Conservation (phyloP, 78 protist species). For the Dictyostelium intermedium region DNA sequence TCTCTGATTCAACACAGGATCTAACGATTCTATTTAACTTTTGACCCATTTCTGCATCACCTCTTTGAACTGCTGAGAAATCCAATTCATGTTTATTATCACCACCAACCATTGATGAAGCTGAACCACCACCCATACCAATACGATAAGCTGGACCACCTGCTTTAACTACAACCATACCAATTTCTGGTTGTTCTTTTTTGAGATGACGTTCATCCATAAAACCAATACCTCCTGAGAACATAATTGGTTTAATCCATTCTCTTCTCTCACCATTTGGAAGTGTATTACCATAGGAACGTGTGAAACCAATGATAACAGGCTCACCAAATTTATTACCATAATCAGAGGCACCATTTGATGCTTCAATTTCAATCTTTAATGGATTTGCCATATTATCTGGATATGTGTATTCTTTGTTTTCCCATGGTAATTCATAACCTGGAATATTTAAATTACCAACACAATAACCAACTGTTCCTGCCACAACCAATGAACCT, state of each 20-base stretch:
- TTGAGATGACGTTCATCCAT: slow-evolving; percentile 74
- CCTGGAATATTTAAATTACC: slow-evolving; percentile 92
- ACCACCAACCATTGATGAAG: slow-evolving; percentile 90
- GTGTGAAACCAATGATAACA: slow-evolving; percentile 86
- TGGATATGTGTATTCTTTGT: slow-evolving; percentile 49
- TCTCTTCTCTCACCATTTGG: slow-evolving; percentile 87
- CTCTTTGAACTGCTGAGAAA: slow-evolving; percentile 96
- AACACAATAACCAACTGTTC: slow-evolving; percentile 88
- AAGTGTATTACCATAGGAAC: slow-evolving; percentile 73
- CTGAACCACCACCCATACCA: slow-evolving; percentile 97
- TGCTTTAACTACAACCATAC: slow-evolving; percentile 89
- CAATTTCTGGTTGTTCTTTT: slow-evolving; percentile 78
- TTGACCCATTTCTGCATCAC: slow-evolving; percentile 95
- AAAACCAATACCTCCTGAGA: slow-evolving; percentile 95
- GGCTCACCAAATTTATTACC: slow-evolving; percentile 97
- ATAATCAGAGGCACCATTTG: slow-evolving; percentile 93
- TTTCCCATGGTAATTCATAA: slow-evolving; percentile 90
- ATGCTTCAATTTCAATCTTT: slow-evolving; percentile 91
- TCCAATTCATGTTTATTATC: slow-evolving; percentile 87
- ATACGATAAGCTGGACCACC: slow-evolving; percentile 97
- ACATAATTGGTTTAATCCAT: slow-evolving; percentile 97
- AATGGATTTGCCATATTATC: slow-evolving; percentile 86
- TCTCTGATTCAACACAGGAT: slow-evolving; percentile 85
- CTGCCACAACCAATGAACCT: slow-evolving; percentile 91
- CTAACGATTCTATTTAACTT: slow-evolving; percentile 90